Evolutionary conservation across 495 filamentous ascomycete genomes (phyloP), one percentile per base, ranked within the genome.

Genomic region (Aspergillus haitiensis): DNA sequence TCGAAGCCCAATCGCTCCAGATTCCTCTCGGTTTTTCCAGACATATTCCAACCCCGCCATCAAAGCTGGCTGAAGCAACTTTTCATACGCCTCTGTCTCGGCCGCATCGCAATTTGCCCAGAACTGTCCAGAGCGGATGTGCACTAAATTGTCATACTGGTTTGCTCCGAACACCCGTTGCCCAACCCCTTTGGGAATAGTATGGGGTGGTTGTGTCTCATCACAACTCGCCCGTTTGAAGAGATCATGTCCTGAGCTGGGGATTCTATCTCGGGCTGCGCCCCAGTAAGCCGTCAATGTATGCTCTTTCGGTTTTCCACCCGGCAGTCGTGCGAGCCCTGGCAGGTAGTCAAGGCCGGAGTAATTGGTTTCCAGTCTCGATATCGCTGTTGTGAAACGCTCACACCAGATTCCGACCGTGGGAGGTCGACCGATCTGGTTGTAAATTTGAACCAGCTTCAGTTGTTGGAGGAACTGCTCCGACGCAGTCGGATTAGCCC

Each of bases 181-280:
- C 3, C 48, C 58, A 9, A 49, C 9, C 11, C 46, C 52, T 7
- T 3, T 10, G 12, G 57, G 57, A 11, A 21, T 36, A 7, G 12
- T n/a, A 3, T 39, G 12, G 0, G 53, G 58, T 6, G 21, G 39
- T 7, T 21, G 21, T 27, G 32, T n/a, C 32, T n/a, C 15, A 34
- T 62, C 52, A 5, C 11, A 16, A 21, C 39, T 42, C 31, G 36
- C 37, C 12, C 16, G 51, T 1, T 16, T 8, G 42, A 68, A 66
- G 7, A 44, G 35, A 56, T 66, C 61, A 16, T 51, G 9, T 2
- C 16, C 63, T 2, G 63, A 64, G 15, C 58, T 59, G 0, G 66
- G 66, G 33, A 68, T 66, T 13, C 63, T 61, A 40, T 68, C 66
- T 49, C 66, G 63, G 1, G 63, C 66, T n/a, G 66, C 66, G 9